Conservation (phyloP, 306 rosid species). For the Lablab purpureus region DNA sequence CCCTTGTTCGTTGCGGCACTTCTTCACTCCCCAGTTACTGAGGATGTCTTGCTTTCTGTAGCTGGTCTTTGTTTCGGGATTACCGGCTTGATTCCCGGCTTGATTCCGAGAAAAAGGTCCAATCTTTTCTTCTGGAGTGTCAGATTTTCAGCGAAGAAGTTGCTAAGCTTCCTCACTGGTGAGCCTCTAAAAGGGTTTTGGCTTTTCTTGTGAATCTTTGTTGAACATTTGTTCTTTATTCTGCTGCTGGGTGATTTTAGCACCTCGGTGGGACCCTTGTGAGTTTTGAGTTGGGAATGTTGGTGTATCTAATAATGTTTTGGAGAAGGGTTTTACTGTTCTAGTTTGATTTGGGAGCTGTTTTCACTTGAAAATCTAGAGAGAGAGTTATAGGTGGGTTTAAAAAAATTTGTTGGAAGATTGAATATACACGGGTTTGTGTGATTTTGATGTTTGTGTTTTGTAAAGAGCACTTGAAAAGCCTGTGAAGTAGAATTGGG, state of each 20-base stretch:
- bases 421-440: slow-evolving; percentile 33
- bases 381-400: slow-evolving; percentile 31
- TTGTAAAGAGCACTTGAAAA: background rate
- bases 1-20: background rate
- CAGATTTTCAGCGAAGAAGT: slow-evolving; percentile 53
- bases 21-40: slow-evolving; percentile 17
- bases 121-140: slow-evolving; percentile 43
- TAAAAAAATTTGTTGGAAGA: slow-evolving; percentile 39
- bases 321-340: slow-evolving; percentile 18
- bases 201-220: slow-evolving; percentile 23
- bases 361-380: slow-evolving; percentile 39
- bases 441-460: slow-evolving; percentile 40
- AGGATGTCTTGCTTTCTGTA: slow-evolving; percentile 41
- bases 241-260: slow-evolving; percentile 32
- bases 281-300: slow-evolving; percentile 25
- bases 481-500: slow-evolving; percentile 38
- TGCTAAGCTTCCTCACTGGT: slow-evolving; percentile 36
- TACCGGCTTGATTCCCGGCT: slow-evolving; percentile 50
- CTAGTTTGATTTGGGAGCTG: slow-evolving; percentile 22
- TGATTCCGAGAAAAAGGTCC: slow-evolving; percentile 35
- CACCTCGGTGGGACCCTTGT: slow-evolving; percentile 22
- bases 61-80: slow-evolving; percentile 44
- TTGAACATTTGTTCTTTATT: slow-evolving; percentile 20
- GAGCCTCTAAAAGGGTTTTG: slow-evolving; percentile 22
- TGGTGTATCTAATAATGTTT: slow-evolving; percentile 41